Base-by-base conservation (phyloP, 192 early-diverging fungal genomes). In the Spizellomyces punctatus region DNA sequence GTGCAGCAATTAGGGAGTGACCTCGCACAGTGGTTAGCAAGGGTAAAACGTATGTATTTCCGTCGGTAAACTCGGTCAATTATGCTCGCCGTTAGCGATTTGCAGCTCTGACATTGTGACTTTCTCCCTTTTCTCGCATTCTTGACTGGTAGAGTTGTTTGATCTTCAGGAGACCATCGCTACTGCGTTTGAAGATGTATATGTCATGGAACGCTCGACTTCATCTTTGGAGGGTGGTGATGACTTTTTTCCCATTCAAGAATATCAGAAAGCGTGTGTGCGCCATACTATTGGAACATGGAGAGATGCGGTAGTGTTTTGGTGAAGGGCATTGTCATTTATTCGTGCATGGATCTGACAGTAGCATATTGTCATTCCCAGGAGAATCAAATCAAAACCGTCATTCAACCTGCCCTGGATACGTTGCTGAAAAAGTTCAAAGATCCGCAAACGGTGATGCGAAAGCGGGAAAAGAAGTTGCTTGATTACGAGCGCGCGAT, bases 401-500 rank as follows among this genome's bases (percentile, higher is more conserved):
- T 14, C 10, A 72, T 84, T 8, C 55, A 73, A 0, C 79, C 83
- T 8, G 66, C 67, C 46, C 46, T 85, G 42, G 67, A 80, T 14
- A 57, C 54, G 3, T 62, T 79, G 12, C 8, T 69, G 6, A 46
- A 55, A 16, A 63, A 58, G 52, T 81, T 94, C 68, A 81, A 84
- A 47, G 87, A 85, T 10, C 92, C 91, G 8, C 69, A 80, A 17
- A 81, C 89, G 48, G 82, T 94, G 7, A 92, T 94, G 72, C 82
- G 87, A 59, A 94, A 92, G 64, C 77, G 92, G 16, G 84, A 88
- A 4, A 81, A 84, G 52, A 94, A 94, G 65, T 63, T 87, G 44
- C 64, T 94, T 42, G 92, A 94, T 66, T 87, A 88, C 76, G 91
- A 92, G 59, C 75, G 89, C 22, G 90, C 80, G 2, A 79, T 77